phyloP scores from a whole-genome alignment of 1,284 basidiomycete species.

The Cystobasidium slooffiae region DNA sequence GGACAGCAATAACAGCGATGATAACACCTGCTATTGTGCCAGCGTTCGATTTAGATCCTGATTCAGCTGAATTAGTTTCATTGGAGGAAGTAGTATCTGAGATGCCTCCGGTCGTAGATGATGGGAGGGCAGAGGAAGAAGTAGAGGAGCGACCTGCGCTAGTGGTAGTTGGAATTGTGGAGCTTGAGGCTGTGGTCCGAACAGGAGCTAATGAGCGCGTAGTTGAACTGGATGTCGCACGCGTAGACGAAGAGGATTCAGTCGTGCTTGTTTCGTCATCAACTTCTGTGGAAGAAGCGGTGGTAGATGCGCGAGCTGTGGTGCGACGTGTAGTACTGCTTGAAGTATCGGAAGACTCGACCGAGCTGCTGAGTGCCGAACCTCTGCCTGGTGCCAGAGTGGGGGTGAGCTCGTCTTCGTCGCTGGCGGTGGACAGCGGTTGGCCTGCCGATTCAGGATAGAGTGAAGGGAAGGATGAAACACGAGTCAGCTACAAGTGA shows the following conservation, averaged over 20 bases:
- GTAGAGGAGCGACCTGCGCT: conserved; percentile 19
- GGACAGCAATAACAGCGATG: conserved; percentile 40
- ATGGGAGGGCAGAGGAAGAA: neutral
- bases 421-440: conserved; percentile 2
- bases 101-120: conserved; percentile 16
- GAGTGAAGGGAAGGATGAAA: neutral
- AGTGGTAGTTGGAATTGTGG: neutral
- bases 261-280: neutral
- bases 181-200: conserved; percentile 18
- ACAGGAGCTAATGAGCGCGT: conserved; percentile 9
- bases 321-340: neutral
- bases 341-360: neutral
- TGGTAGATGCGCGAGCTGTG: neutral
- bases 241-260: neutral
- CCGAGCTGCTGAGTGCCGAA: neutral
- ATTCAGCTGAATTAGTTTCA: neutral
- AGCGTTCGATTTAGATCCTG: conserved; percentile 9
- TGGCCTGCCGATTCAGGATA: neutral
- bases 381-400: conserved; percentile 4
- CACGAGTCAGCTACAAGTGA: neutral
- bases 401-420: neutral
- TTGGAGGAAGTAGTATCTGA: conserved; percentile 12
- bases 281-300: neutral
- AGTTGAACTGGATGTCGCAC: conserved; percentile 6
- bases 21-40: conserved; percentile 34